Evolutionary conservation across 208 protist species (phyloP).

Genomic region (Zelonia costaricensis): DNA sequence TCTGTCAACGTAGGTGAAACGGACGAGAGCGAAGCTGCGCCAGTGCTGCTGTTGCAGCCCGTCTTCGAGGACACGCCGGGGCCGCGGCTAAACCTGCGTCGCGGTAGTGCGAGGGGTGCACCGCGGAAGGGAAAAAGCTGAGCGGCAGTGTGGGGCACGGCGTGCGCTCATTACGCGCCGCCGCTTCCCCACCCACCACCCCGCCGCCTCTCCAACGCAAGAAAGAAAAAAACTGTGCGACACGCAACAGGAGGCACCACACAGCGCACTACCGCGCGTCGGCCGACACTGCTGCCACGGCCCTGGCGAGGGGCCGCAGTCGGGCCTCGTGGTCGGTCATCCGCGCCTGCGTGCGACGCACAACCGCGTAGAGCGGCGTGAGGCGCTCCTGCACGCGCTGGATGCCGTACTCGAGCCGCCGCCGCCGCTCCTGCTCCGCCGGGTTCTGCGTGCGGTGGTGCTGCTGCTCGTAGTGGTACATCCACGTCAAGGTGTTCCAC

Average conservation of each 20-base stretch:
- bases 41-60: too few relatives aligned
- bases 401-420: constrained; percentile 18
- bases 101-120: too few relatives aligned
- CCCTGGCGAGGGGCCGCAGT: constrained; percentile 27
- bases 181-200: too few relatives aligned
- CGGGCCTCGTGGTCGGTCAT: constrained; percentile 26
- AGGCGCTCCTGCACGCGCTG: constrained; percentile 19
- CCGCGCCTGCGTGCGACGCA: constrained; percentile 13
- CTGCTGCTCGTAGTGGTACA: constrained; percentile 43
- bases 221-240: too few relatives aligned
- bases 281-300: constrained; percentile 9
- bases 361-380: constrained; percentile 5
- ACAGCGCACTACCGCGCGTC: not conserved
- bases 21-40: too few relatives aligned
- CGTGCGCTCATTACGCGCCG: too few relatives aligned
- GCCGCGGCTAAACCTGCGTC: too few relatives aligned
- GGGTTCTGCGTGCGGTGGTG: constrained; percentile 10
- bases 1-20: too few relatives aligned
- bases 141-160: too few relatives aligned
- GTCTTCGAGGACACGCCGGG: too few relatives aligned
- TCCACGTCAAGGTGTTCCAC: constrained; percentile 43
- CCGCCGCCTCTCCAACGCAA: too few relatives aligned
- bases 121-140: too few relatives aligned
- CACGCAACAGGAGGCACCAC: not conserved
- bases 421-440: constrained; percentile 2